Percentiles rank a stretch among this genome's conserved stretches.
phyloP scores from a whole-genome alignment of 2,329 filamentous ascomycete genomes.

The Thelonectria discophora region DNA sequence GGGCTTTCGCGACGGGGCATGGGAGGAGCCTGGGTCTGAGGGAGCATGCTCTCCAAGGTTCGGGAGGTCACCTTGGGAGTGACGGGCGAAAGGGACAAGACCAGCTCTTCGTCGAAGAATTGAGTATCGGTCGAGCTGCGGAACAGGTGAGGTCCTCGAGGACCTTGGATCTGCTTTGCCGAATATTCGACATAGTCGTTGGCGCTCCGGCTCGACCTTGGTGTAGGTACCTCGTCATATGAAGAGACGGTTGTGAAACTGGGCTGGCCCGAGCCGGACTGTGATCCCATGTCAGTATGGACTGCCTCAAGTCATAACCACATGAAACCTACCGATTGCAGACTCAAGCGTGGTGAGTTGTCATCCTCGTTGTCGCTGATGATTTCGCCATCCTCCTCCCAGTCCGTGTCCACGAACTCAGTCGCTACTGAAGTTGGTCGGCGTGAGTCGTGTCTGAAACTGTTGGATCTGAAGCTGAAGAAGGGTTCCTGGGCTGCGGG shows the following conservation, averaged over 20 bases:
- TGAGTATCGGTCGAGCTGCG: slow-evolving; percentile 68
- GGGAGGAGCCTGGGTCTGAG: slow-evolving; percentile 23
- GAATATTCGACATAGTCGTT: slow-evolving; percentile 68
- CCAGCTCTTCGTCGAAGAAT: slow-evolving; percentile 56
- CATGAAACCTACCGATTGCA: slow-evolving; percentile 72
- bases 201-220: slow-evolving; percentile 70
- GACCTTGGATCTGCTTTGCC: slow-evolving; percentile 77
- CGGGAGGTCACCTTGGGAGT: slow-evolving; percentile 68
- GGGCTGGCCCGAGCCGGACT: slow-evolving; percentile 73
- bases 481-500: slow-evolving; percentile 63
- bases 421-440: slow-evolving; percentile 77
- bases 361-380: slow-evolving; percentile 70
- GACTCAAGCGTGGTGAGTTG: slow-evolving; percentile 72
- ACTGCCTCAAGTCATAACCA: not conserved
- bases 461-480: slow-evolving; percentile 62
- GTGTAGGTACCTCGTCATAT: slow-evolving; percentile 84
- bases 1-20: slow-evolving; percentile 55
- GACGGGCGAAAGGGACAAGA: slow-evolving; percentile 76
- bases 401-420: slow-evolving; percentile 81
- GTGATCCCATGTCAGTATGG: slow-evolving; percentile 33
- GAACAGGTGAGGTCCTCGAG: slow-evolving; percentile 87
- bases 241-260: slow-evolving; percentile 90
- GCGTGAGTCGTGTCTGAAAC: slow-evolving; percentile 58
- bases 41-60: slow-evolving; percentile 40
- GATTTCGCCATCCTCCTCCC: slow-evolving; percentile 68